phyloP scores from a whole-genome alignment of 1,139 yeast species.

The Protomyces pachydermus region DNA sequence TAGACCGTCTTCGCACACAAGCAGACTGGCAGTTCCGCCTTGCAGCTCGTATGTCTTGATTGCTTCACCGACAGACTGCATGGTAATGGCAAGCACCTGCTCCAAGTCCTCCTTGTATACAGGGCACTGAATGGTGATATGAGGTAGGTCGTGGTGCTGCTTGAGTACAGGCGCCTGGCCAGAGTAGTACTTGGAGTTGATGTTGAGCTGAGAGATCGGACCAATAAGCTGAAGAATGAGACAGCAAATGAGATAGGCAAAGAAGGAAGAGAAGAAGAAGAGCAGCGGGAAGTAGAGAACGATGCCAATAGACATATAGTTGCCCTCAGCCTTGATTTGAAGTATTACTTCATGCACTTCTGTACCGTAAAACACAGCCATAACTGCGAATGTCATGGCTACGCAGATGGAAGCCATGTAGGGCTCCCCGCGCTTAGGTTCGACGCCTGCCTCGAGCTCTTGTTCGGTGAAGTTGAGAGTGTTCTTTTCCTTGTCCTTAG shows the following conservation, averaged over 20 bases:
- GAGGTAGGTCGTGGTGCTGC: slow-evolving; percentile 26
- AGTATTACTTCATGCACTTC: slow-evolving; percentile 12
- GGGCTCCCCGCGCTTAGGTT: slow-evolving; percentile 14
- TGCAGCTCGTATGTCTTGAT: slow-evolving; percentile 30
- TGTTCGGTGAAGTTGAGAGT: neutral
- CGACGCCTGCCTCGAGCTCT: slow-evolving; percentile 19
- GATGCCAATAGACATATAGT: slow-evolving; percentile 18
- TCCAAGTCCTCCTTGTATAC: slow-evolving; percentile 31
- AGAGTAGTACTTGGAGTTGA: slow-evolving; percentile 30
- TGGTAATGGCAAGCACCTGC: slow-evolving; percentile 28
- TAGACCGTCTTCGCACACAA: slow-evolving; percentile 30
- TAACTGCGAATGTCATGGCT: slow-evolving; percentile 25
- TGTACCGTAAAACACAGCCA: slow-evolving; percentile 28
- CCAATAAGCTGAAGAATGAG: slow-evolving; percentile 29
- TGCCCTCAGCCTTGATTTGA: slow-evolving; percentile 26
- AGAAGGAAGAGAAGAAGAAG: slow-evolving; percentile 27
- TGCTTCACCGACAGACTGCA: slow-evolving; percentile 27
- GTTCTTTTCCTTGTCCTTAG: slow-evolving; percentile 8
- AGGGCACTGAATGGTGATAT: slow-evolving; percentile 31
- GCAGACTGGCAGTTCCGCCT: slow-evolving; percentile 30
- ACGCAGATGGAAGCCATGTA: slow-evolving; percentile 25
- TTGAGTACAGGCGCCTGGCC: slow-evolving; percentile 28
- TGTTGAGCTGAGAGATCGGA: slow-evolving; percentile 30
- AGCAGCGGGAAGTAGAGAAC: slow-evolving; percentile 27
- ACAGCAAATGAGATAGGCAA: slow-evolving; percentile 25